These are phyloP conservation scores for Epichloe amarillans DNA, from an alignment of 2,329 filamentous ascomycete genomes.

Conservation along the genomic window DNA sequence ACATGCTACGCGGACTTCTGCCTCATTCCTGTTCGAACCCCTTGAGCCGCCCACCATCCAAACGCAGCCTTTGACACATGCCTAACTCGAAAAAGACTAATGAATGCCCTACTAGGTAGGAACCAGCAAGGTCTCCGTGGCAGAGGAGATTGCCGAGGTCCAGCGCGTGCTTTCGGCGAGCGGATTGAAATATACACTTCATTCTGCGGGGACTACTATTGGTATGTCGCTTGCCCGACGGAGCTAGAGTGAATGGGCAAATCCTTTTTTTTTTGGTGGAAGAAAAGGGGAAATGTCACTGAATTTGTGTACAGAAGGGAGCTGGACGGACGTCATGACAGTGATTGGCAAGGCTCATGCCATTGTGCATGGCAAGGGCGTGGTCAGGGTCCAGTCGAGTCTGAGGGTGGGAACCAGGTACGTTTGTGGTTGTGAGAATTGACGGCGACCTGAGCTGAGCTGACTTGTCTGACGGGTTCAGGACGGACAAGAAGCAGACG, in stretches of 20 bases:
- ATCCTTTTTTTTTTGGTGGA: background rate
- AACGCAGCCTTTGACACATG: too few relatives aligned
- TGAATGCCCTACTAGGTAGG: slow-evolving; percentile 45
- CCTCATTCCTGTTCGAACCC: slow-evolving; percentile 57
- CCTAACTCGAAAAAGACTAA: background rate
- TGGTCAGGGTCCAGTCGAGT: slow-evolving; percentile 73
- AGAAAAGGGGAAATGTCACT: too few relatives aligned
- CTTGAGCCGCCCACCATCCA: background rate
- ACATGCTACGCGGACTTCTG: slow-evolving; percentile 84
- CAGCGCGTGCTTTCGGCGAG: slow-evolving; percentile 73
- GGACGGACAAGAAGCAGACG: slow-evolving; percentile 76
- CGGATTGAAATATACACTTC: slow-evolving; percentile 75
- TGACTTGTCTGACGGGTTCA: slow-evolving; percentile 15
- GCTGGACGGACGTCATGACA: slow-evolving; percentile 78
- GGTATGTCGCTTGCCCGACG: slow-evolving; percentile 34
- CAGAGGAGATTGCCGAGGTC: slow-evolving; percentile 75
- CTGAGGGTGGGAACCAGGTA: slow-evolving; percentile 73
- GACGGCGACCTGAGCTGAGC: background rate
- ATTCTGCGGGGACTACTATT: slow-evolving; percentile 85
- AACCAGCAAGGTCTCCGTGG: slow-evolving; percentile 61
- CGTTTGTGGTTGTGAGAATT: slow-evolving; percentile 13
- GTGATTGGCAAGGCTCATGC: slow-evolving; percentile 78
- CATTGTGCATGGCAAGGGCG: slow-evolving; percentile 62
- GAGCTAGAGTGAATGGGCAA: too few relatives aligned
- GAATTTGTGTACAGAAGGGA: slow-evolving; percentile 49